Evolutionary conservation across 2,329 filamentous ascomycete species (phyloP).

Genomic region (Apiospora hydei): DNA sequence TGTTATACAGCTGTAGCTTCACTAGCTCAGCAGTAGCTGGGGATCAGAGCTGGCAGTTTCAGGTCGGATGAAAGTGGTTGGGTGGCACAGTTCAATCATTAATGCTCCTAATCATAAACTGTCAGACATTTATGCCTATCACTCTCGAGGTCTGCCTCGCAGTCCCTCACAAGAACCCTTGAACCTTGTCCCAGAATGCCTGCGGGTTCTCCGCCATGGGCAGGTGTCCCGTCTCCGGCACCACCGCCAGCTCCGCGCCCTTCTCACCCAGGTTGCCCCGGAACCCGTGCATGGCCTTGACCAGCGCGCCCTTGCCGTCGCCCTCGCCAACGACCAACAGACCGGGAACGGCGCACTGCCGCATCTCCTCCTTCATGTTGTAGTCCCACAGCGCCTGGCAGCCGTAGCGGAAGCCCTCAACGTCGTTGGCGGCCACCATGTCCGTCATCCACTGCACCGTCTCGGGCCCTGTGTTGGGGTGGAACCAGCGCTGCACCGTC

Average conservation of each 20-base stretch:
- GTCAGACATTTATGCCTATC: background rate
- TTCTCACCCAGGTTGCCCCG: conserved; percentile 61
- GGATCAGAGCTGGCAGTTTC: too few relatives aligned
- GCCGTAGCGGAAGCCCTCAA: conserved; percentile 72
- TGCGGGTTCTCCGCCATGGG: conserved; percentile 82
- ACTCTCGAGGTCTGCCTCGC: background rate
- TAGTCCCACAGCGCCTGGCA: conserved; percentile 77
- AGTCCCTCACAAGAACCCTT: conserved; percentile 57
- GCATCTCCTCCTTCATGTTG: conserved; percentile 67
- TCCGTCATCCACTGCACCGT: conserved; percentile 65
- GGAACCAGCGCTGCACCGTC: conserved; percentile 84
- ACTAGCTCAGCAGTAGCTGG: too few relatives aligned
- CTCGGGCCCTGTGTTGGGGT: conserved; percentile 56
- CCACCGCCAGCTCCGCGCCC: conserved; percentile 66
- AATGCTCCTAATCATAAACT: too few relatives aligned
- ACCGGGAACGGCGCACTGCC: conserved; percentile 61
- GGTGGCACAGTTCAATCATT: too few relatives aligned
- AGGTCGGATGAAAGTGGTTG: too few relatives aligned
- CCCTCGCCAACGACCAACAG: conserved; percentile 75
- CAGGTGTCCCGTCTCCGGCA: conserved; percentile 78
- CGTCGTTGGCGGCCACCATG: conserved; percentile 73
- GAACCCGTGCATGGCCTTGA: conserved; percentile 82
- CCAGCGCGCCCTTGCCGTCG: conserved; percentile 75
- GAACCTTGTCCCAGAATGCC: conserved; percentile 71
- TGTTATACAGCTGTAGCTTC: too few relatives aligned